These are phyloP conservation scores for Pseudozyma flocculosa DNA, from an alignment of 1,284 basidiomycete species.

Conservation along the genomic window DNA sequence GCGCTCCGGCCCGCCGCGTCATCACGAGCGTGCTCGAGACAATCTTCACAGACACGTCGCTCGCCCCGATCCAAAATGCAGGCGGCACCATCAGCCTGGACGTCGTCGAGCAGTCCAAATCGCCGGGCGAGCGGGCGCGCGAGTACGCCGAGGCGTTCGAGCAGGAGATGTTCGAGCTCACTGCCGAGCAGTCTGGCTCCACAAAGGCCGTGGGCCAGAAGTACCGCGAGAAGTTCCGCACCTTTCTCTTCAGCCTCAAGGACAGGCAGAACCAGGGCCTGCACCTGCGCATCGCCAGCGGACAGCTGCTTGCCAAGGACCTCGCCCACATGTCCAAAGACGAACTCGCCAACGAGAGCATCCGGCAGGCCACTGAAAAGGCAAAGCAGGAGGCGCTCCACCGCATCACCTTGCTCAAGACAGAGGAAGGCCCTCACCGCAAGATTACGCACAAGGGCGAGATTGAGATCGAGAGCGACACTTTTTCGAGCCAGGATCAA, in stretches of 20 bases:
- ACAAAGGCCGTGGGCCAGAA: conserved; percentile 13
- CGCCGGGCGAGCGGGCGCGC: conserved; percentile 8
- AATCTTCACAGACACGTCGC: conserved; percentile 4
- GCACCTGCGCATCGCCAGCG: conserved; percentile 47
- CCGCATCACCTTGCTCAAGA: conserved; percentile 42
- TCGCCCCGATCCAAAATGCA: neutral
- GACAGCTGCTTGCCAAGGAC: conserved; percentile 33
- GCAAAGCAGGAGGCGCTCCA: conserved; percentile 48
- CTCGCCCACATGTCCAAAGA: conserved; percentile 49
- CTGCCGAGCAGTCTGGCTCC: conserved; percentile 25
- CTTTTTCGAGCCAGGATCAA: conserved; percentile 13
- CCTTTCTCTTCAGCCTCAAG: conserved; percentile 55
- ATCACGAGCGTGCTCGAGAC: conserved; percentile 6
- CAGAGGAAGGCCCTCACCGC: conserved; percentile 41
- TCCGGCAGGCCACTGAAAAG: conserved; percentile 49
- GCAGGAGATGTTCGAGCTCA: conserved; percentile 30
- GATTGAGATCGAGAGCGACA: conserved; percentile 53
- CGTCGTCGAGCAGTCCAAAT: neutral
- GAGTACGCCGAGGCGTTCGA: conserved; percentile 32
- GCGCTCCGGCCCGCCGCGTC: conserved; percentile 6
- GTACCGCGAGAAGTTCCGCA: conserved; percentile 55
- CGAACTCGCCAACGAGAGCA: conserved; percentile 54
- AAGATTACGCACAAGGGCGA: conserved; percentile 59
- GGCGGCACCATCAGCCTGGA: neutral
- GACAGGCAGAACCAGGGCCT: conserved; percentile 51